Base-by-base conservation (phyloP, 768 basidiomycete genomes). In the Tylopilus cervinicoccineus region DNA sequence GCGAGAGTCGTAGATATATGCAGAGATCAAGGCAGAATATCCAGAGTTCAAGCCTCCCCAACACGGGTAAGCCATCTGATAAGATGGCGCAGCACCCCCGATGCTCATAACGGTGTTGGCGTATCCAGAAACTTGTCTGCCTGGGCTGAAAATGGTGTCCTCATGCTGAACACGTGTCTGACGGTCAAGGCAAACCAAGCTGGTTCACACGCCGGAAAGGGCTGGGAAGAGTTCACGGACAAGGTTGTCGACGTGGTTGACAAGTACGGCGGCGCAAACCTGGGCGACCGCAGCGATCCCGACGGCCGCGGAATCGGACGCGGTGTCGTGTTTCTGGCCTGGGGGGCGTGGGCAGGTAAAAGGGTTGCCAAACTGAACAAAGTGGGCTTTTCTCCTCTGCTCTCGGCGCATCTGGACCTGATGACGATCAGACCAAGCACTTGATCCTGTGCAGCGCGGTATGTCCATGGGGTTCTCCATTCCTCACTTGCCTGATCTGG, bases 171-270 rank as follows among this genome's bases (percentile, higher is more conserved):
- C 71, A 89, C 92, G n/a, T 87, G 84, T 50, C 76, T 97, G 41
- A 95, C 94, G 2, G 94, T 96, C 32, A 78, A 80, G 45, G 86
- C 87, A 0, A 76, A 77, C 48, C 57, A 77, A 47, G 80, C 94
- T 16, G 88, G 79, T 31, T 93, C 92, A 43, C 94, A 96, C 67
- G 78, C 83, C 33, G 79, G 81, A 58, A 83, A 76, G 66, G 94
- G 94, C 47, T 96, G 94, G 94, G 92, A 96, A 65, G 68, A 76
- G 43, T 96, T 95, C 64, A 96, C 93, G 5, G 88, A 79, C 56
- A 77, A 86, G 53, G 84, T 95, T 50, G 72, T 95, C 49, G 79
- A 85, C 53, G 76, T 83, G 50, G 84, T 93, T 53, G 79, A 88
- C 65, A 79, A 74, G 62, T 88, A 85, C 67, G 84, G 84, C 48